Base-by-base conservation (phyloP, 306 rosid genomes). In the Pueraria montana region DNA sequence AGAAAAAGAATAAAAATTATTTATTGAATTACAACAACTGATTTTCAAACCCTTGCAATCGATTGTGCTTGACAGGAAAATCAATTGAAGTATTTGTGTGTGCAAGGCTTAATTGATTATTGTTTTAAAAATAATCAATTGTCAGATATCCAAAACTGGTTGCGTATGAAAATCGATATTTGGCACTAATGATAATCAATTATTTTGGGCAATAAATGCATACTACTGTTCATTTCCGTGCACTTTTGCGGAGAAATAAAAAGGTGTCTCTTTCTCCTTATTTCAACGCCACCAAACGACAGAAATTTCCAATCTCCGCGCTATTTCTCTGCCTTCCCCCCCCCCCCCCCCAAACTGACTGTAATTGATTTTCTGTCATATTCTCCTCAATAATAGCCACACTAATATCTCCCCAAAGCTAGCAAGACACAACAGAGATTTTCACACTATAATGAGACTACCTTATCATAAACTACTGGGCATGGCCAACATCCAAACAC, bases 401-500 rank as follows among this genome's bases (percentile, higher is more conserved):
- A 11, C 34, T 23, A 58, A 11, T 11, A 11, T 58, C 34, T 11
- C 14, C n/a, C 13, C 2, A 5, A 8, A 4, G 30, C 64, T 56
- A 64, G 21, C 42, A 66, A 45, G 38, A 40, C 17, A 63, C n/a
- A 43, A n/a, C 14, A 27, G 55, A 32, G 14, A 48, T 23, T 45
- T 58, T 30, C 23, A 34, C 18, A 4, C 36, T 46, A 32, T 32
- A 50, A 72, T 21, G 21, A 53, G 32, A 72, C 16, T 12, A 2
- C 43, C 74, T 62, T 62, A 30, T 18, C 48, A 63, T 46, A 62
- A 30, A 72, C 18, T 32, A 72, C 42, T 42, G 21, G 26, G 8
- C 61, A n/a, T 64, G 53, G 68, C 17, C 50, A 81, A 34, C 66
- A 34, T 12, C 74, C 7, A 13, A 16, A 48, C 27, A 72, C 8